Conservation (phyloP, 169 alveolate genomes). For the Eimeria maxima region DNA sequence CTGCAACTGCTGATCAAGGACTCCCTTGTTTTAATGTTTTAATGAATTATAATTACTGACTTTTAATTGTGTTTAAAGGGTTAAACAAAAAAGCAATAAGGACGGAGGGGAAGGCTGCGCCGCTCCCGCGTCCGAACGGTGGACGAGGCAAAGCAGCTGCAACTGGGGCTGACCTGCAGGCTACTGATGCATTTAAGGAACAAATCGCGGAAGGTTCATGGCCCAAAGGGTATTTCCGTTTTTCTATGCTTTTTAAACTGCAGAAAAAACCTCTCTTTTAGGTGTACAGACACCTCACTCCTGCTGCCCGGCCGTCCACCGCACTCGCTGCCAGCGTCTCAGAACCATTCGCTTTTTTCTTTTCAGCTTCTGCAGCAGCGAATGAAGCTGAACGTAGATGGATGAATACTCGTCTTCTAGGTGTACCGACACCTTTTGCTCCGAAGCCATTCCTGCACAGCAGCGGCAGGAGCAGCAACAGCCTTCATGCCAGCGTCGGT, state of each 20-base stretch:
- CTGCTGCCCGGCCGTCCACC: background rate
- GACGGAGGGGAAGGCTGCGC: background rate
- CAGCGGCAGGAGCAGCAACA: constrained; percentile 43
- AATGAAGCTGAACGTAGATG: background rate
- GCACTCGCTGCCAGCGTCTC: background rate
- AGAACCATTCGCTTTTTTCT: background rate
- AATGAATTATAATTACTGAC: too few relatives aligned
- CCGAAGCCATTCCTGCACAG: constrained; percentile 14
- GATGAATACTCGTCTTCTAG: background rate
- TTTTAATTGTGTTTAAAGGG: too few relatives aligned
- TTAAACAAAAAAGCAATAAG: background rate
- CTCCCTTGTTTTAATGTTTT: too few relatives aligned
- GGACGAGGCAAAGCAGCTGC: background rate
- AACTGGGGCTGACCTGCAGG: background rate
- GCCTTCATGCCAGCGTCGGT: background rate
- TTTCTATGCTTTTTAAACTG: background rate
- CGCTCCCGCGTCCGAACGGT: background rate
- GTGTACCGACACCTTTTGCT: background rate
- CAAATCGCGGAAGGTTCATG: background rate
- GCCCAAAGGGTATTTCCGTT: background rate
- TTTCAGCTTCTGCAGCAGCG: background rate
- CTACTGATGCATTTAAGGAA: background rate
- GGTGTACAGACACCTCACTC: background rate
- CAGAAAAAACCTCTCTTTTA: background rate
- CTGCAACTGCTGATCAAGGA: too few relatives aligned